Evolutionary conservation across 345 rosid species (phyloP).

Genomic region (Xanthoceras sorbifolium): DNA sequence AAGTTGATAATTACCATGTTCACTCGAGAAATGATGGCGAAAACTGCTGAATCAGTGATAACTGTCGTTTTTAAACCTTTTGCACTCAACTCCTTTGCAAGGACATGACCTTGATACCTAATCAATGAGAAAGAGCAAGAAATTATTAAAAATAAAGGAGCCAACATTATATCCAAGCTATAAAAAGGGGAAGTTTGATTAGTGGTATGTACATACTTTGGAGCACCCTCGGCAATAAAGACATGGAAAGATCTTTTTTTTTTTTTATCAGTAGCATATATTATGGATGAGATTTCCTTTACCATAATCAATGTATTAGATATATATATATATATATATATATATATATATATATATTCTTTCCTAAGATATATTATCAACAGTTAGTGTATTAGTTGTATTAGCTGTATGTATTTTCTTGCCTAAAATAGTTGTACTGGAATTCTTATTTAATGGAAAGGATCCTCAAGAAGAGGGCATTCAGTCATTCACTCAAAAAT

Average conservation of each 20-base stretch:
- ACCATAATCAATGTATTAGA: no score
- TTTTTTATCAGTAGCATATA: no score
- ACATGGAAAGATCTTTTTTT: conserved; percentile 55
- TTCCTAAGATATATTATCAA: no score
- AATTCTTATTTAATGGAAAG: no score
- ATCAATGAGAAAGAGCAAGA: conserved; percentile 13
- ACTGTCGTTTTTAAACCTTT: conserved; percentile 53
- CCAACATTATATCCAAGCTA: neutral
- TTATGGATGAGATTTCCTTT: no score
- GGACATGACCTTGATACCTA: conserved; percentile 63
- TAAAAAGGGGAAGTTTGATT: neutral
- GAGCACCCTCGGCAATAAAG: conserved; percentile 67
- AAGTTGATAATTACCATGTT: conserved; percentile 43
- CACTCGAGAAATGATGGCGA: conserved; percentile 56
- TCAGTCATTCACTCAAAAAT: no score
- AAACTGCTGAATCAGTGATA: conserved; percentile 60
- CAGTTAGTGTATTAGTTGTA: no score
- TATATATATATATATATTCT: no score
- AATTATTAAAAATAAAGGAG: neutral
- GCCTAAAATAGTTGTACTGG: no score
- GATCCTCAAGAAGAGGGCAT: no score
- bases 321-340: no score
- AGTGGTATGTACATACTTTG: conserved; percentile 39
- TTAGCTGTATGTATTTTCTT: no score
- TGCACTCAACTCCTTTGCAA: conserved; percentile 52